These are phyloP conservation scores for Sclerotinia glacialis DNA, from an alignment of 2,329 filamentous ascomycete species.

Conservation along the genomic window DNA sequence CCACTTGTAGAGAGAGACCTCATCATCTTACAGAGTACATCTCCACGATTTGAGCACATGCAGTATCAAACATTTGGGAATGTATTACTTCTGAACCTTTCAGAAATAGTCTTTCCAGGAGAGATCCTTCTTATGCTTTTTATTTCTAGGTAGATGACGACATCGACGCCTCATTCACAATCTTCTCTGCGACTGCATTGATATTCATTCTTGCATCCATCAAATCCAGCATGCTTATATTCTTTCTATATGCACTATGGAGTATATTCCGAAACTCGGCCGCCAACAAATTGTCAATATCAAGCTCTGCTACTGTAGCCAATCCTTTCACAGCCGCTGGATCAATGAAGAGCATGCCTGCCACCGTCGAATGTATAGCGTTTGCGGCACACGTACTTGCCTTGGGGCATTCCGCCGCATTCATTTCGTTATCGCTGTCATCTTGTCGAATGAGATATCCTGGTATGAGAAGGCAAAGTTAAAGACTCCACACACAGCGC, in stretches of 20 bases:
- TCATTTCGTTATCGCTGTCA: background rate
- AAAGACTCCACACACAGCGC: too few species aligned
- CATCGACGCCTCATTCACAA: background rate
- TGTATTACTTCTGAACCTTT: too few species aligned
- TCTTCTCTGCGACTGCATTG: background rate
- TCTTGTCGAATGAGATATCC: too few species aligned
- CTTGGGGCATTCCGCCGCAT: background rate
- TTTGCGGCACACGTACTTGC: background rate
- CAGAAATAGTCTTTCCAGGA: too few species aligned
- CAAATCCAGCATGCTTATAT: constrained; percentile 13
- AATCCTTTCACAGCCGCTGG: background rate
- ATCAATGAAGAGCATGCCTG: constrained; percentile 7
- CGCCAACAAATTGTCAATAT: constrained; percentile 27
- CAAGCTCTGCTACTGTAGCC: constrained; percentile 12
- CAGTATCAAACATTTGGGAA: too few species aligned
- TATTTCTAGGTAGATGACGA: background rate
- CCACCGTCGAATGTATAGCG: constrained; percentile 2
- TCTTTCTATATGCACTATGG: constrained; percentile 7
- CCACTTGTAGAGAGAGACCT: too few species aligned
- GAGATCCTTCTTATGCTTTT: too few species aligned
- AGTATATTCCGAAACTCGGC: constrained; percentile 27
- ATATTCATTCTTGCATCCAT: constrained; percentile 12
- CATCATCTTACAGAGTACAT: too few species aligned
- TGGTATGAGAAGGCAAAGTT: too few species aligned
- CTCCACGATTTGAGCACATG: too few species aligned